phyloP scores from a whole-genome alignment of 164 flowering plant species.

The Vitis cinerea region DNA sequence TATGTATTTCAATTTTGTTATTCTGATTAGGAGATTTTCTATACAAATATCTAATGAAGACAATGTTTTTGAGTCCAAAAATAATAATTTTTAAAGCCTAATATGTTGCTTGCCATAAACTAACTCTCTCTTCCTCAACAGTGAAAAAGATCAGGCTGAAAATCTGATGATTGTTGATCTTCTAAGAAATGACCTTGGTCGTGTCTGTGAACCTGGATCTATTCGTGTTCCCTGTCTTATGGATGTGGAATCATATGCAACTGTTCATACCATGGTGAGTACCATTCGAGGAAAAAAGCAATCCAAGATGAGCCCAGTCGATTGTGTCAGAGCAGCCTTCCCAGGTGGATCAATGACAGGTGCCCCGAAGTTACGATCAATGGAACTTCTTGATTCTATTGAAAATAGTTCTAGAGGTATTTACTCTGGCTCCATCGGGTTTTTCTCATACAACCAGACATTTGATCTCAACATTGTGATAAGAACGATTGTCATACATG shows the following conservation, averaged over 20 bases:
- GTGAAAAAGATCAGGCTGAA: constrained; percentile 98
- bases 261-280: constrained; percentile 96
- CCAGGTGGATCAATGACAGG: constrained; percentile 99
- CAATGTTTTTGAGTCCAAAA: too few relatives aligned
- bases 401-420: constrained; percentile 83
- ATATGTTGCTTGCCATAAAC: too few relatives aligned
- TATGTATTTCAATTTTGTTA: too few relatives aligned
- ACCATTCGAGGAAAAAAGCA: constrained; percentile 77
- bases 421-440: constrained; percentile 94
- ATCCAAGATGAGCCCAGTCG: constrained; percentile 48
- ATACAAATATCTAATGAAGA: too few relatives aligned
- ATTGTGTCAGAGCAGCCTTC: constrained; percentile 87
- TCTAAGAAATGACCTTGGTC: constrained; percentile 93
- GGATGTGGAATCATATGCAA: constrained; percentile 94
- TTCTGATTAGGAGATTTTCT: too few relatives aligned
- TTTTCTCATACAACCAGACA: constrained; percentile 76
- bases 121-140: constrained; percentile 20
- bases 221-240: constrained; percentile 87
- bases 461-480: constrained; percentile 95
- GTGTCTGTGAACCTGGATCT: constrained; percentile 91
- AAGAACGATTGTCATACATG: constrained; percentile 77
- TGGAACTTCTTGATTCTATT: constrained; percentile 88
- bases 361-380: constrained; percentile 95
- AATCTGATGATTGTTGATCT: constrained; percentile 99
- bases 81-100: too few relatives aligned